Percentiles rank a stretch among this genome's conserved stretches.
phyloP scores from a whole-genome alignment of 805 yeast genomes.

The Pichia cabralensis region DNA sequence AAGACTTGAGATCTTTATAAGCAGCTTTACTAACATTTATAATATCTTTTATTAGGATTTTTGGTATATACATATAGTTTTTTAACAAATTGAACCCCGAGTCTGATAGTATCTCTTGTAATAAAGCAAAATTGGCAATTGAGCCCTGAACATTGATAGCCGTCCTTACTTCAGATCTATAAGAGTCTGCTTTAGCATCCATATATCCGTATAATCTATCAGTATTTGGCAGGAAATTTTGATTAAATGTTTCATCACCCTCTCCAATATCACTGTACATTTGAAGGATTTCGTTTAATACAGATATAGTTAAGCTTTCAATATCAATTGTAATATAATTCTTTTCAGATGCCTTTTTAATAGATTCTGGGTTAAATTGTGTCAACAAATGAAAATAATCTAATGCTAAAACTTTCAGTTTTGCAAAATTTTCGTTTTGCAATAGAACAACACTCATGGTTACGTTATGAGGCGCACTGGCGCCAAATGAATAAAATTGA shows the following conservation, averaged over 20 bases:
- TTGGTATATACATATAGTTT: constrained; percentile 23
- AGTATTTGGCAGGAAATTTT: no score
- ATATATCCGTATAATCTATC: constrained; percentile 32
- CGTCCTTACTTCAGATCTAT: constrained; percentile 18
- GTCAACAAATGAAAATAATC: constrained; percentile 18
- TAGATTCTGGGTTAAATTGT: constrained; percentile 11
- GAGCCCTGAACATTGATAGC: constrained; percentile 31
- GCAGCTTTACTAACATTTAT: constrained; percentile 35
- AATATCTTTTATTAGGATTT: constrained; percentile 34
- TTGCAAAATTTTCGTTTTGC: constrained; percentile 38
- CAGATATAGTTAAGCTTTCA: constrained; percentile 17
- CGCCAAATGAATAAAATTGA: constrained; percentile 16
- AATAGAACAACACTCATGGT: constrained; percentile 38
- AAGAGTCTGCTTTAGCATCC: constrained; percentile 18
- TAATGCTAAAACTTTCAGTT: constrained; percentile 21
- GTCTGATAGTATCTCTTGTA: constrained; percentile 26
- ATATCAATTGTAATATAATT: constrained; percentile 19
- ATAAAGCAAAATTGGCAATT: constrained; percentile 30
- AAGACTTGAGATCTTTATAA: constrained; percentile 28
- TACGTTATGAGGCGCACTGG: constrained; percentile 26
- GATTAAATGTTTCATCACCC: no score
- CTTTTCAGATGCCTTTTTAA: constrained; percentile 12
- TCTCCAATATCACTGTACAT: constrained; percentile 35
- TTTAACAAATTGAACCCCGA: constrained; percentile 17
- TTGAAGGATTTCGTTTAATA: constrained; percentile 25